Base-by-base conservation (phyloP, 257 asterid genomes). In the Gentiana macrophylla region DNA sequence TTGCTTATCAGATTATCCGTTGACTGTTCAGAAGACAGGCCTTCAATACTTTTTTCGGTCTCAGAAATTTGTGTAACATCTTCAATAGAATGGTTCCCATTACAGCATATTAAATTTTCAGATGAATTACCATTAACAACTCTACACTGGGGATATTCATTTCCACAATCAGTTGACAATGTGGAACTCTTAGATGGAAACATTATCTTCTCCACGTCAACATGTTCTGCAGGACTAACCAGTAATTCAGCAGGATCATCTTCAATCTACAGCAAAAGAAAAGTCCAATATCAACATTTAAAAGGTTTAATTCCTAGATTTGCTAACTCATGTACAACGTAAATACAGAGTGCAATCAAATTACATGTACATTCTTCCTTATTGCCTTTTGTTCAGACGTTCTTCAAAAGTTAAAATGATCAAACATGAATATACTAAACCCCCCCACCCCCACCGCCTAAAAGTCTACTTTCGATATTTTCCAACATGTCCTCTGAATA, bases 231-330 rank as follows among this genome's bases (percentile, higher is more conserved):
- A 73, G 83, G 62, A 61, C 62, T 73, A 60, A 75, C 81, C 74
- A 71, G 71, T 52, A 76, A 65, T 77, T 77, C 89, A 69, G 84
- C 81, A 62, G 89, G 89, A 80, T 75, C 76, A 71, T 80, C 96
- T 76, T 86, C 91, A 77, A 75, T 68, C 96, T 86, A 67, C 78
- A 78, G 9, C 5, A 32, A 36, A 53, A 35, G 12, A 35, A 9
- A 52, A 52, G 62, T 51, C 70, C 66, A 51, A 57, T 67, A 63
- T 61, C 50, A 49, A 50, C 44, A 50, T 56, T 67, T 62, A 67
- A 54, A 62, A 75, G 62, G 64, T 60, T 55, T 33, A 57, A 52
- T 35, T 55, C 67, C 74, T 56, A 68, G 9, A 12, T 57, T 33
- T 52, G 62, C 55, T 44, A 56, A 32, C 63, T 8, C 55, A 50